phyloP scores from a whole-genome alignment of 2,329 filamentous ascomycete species.

The Fusarium sp. region DNA sequence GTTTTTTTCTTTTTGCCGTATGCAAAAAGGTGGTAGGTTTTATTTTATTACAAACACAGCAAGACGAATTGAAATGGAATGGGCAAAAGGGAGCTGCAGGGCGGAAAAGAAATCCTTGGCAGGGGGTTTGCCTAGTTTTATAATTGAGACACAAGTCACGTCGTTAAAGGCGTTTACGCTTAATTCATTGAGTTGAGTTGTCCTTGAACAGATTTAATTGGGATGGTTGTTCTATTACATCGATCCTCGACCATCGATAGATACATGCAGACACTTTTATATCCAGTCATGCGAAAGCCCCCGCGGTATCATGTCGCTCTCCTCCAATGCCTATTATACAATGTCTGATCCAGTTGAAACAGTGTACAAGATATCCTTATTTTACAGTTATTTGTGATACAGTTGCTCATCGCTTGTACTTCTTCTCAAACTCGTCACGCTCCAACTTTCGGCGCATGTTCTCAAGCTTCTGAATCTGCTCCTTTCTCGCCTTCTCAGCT shows the following conservation, averaged over 20 bases:
- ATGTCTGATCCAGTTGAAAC: conserved; percentile 7
- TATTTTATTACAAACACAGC: conserved; percentile 7
- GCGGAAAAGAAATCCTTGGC: conserved; percentile 32
- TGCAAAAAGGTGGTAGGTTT: not conserved
- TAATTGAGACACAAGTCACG: conserved; percentile 33
- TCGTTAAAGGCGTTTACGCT: conserved; percentile 25
- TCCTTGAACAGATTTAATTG: not conserved
- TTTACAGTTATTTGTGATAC: conserved; percentile 28
- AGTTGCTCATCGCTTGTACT: conserved; percentile 49
- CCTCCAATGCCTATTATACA: conserved; percentile 36
- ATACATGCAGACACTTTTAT: conserved; percentile 19
- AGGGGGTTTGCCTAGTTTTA: conserved; percentile 30
- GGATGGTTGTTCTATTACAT: conserved; percentile 25
- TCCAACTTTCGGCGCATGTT: conserved; percentile 48
- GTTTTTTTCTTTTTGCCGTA: not conserved
- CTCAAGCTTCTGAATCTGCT: conserved; percentile 49
- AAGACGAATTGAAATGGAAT: not conserved
- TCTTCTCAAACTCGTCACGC: conserved; percentile 52
- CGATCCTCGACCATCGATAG: conserved; percentile 19
- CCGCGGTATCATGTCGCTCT: conserved; percentile 15
- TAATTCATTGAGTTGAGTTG: conserved; percentile 4
- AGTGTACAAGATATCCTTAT: conserved; percentile 15
- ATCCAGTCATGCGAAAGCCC: conserved; percentile 16
- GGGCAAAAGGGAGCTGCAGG: conserved; percentile 26
- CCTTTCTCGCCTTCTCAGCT: conserved; percentile 48